Conservation (phyloP, 2,329 filamentous ascomycete species). For the Fusarium vanettenii region DNA sequence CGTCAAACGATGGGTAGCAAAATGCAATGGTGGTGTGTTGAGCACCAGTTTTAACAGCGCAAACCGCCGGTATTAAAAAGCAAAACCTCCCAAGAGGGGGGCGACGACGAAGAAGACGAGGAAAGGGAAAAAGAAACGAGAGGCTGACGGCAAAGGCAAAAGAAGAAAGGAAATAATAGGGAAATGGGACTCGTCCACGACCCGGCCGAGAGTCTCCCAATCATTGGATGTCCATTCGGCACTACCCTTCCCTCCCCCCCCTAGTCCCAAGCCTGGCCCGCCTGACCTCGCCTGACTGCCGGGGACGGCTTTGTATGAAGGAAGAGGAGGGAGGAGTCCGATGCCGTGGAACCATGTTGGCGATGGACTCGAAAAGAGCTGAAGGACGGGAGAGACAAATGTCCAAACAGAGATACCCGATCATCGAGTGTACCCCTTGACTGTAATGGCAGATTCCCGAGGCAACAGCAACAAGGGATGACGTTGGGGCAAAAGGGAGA, state of each 20-base stretch:
- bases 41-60: neutral
- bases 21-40: conserved; percentile 7
- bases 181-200: conserved; percentile 17
- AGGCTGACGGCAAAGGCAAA: neutral
- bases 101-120: neutral
- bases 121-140: conserved; percentile 5
- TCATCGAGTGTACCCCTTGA: neutral
- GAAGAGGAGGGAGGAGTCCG: neutral
- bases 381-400: neutral
- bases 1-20: neutral
- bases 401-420: neutral
- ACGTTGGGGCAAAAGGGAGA: conserved; percentile 14
- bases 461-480: conserved; percentile 8
- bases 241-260: conserved; percentile 4
- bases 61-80: conserved; percentile 2
- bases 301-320: conserved; percentile 9
- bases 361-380: neutral
- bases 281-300: conserved; percentile 35
- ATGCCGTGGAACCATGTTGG: conserved; percentile 12
- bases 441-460: neutral
- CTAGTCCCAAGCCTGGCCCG: conserved; percentile 14
- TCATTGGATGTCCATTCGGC: conserved; percentile 19
- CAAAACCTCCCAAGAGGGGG: neutral
- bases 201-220: conserved; percentile 23
- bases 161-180: conserved; percentile 10